Percentiles rank a stretch among this genome's conserved stretches.
Evolutionary conservation across 2,329 filamentous ascomycete genomes (phyloP).

Genomic region (Lachnellula subtilissima): DNA sequence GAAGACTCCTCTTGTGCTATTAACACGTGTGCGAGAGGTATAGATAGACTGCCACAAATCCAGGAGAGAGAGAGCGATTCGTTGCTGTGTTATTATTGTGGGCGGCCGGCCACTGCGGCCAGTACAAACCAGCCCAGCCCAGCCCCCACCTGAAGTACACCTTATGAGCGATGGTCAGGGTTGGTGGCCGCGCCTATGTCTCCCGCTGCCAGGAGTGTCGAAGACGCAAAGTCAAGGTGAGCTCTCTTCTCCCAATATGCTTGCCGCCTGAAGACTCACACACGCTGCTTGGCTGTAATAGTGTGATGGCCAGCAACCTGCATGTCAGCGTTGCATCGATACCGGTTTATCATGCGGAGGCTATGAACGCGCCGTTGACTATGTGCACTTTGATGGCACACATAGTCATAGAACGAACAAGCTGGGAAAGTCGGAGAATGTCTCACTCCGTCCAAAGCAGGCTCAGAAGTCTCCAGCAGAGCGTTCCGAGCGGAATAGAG

Average conservation of each 20-base stretch:
- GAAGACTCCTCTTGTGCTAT: too few relatives aligned
- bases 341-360: conserved; percentile 4
- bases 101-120: too few relatives aligned
- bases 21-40: too few relatives aligned
- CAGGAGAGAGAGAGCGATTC: too few relatives aligned
- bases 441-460: background rate
- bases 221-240: background rate
- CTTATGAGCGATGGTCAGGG: conserved; percentile 2
- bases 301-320: conserved; percentile 12
- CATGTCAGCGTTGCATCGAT: conserved; percentile 9
- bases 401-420: background rate
- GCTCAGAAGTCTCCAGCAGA: background rate
- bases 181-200: conserved; percentile 6
- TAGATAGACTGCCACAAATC: too few relatives aligned
- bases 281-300: background rate
- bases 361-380: conserved; percentile 2
- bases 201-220: background rate
- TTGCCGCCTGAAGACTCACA: background rate
- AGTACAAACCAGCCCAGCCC: too few relatives aligned
- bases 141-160: background rate
- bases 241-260: background rate
- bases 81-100: too few relatives aligned
- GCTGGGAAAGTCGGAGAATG: background rate
- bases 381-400: background rate
- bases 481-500: background rate